Evolutionary conservation across 768 basidiomycete genomes (phyloP).

Genomic region (Amanita fuliginea): DNA sequence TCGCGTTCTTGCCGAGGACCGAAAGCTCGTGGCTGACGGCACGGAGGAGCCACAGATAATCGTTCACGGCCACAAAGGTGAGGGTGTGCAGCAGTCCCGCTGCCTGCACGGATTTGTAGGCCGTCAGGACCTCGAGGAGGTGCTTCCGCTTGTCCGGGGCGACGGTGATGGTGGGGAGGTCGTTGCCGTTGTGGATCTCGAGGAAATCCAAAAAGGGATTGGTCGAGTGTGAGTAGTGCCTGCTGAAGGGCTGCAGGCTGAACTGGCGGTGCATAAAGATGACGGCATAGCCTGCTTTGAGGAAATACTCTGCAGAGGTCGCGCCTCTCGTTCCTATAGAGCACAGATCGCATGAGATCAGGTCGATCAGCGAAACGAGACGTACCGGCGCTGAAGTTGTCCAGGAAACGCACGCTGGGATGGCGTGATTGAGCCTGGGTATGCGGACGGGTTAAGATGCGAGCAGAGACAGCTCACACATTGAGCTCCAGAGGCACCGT

Average conservation of each 20-base stretch:
- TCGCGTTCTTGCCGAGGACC: conserved; percentile 51
- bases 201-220: conserved; percentile 97
- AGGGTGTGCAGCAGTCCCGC: conserved; percentile 72
- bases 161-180: conserved; percentile 48
- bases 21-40: conserved; percentile 75
- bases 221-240: conserved; percentile 96
- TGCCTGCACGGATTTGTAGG: conserved; percentile 73
- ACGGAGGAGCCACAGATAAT: conserved; percentile 88
- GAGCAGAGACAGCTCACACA: conserved; percentile 57
- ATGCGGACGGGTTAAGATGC: too few relatives aligned
- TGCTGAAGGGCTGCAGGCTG: conserved; percentile 93
- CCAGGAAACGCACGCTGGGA: conserved; percentile 87
- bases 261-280: conserved; percentile 99
- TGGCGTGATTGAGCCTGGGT: background rate
- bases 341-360: background rate
- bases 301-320: conserved; percentile 96
- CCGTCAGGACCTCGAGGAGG: conserved; percentile 60
- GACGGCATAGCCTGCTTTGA: conserved; percentile 89
- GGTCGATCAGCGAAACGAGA: conserved; percentile 2
- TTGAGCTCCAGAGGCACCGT: conserved; percentile 98
- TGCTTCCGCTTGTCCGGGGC: conserved; percentile 50
- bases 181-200: conserved; percentile 36
- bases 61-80: conserved; percentile 89
- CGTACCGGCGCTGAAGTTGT: conserved; percentile 96
- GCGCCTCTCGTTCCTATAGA: conserved; percentile 83